phyloP scores from a whole-genome alignment of 306 rosid species.

The Fagus sylvatica region DNA sequence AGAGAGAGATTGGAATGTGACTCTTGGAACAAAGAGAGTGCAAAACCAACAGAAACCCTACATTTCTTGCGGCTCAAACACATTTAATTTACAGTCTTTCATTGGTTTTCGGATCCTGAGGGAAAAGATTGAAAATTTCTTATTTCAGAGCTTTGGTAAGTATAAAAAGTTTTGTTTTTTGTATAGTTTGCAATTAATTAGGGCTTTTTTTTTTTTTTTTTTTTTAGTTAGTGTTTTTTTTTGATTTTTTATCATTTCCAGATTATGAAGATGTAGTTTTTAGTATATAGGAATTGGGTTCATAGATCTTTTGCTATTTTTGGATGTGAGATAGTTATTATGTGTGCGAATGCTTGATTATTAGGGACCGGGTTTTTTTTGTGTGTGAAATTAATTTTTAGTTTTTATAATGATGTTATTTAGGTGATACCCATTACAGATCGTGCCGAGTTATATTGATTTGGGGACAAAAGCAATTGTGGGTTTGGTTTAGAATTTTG shows the following conservation, averaged over 20 bases:
- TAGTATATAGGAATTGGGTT: neutral
- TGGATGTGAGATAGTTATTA: slow-evolving; percentile 18
- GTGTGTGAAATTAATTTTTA: neutral
- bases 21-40: slow-evolving; percentile 23
- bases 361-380: slow-evolving; percentile 9
- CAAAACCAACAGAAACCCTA: slow-evolving; percentile 44
- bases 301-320: slow-evolving; percentile 11
- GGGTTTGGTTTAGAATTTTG: slow-evolving; percentile 22
- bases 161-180: neutral
- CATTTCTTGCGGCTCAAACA: slow-evolving; percentile 29
- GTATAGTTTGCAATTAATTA: slow-evolving; percentile 17
- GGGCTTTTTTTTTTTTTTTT: neutral
- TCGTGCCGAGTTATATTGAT: slow-evolving; percentile 29
- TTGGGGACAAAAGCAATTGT: slow-evolving; percentile 26
- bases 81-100: neutral
- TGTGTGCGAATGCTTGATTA: slow-evolving; percentile 21
- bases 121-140: neutral
- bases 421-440: slow-evolving; percentile 29
- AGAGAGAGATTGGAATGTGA: slow-evolving; percentile 27
- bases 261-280: neutral
- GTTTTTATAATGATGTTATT: slow-evolving; percentile 13
- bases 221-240: no score
- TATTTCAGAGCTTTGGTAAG: slow-evolving; percentile 13
- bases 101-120: slow-evolving; percentile 24
- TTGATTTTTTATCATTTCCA: neutral